Evolutionary conservation across 331 rosid genomes (phyloP).

Genomic region (Pyracantha coccinea): DNA sequence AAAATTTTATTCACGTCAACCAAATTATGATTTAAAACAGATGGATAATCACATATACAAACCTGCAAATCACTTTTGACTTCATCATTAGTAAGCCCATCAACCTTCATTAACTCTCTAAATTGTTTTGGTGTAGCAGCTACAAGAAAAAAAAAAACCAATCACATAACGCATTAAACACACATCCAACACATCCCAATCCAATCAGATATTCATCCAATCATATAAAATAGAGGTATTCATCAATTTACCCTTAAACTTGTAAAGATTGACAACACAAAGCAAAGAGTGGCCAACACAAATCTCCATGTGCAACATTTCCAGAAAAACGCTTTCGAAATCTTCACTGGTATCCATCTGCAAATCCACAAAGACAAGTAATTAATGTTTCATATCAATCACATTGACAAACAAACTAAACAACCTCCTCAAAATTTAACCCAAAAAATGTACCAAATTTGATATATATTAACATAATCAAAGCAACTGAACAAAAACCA

Average conservation of each 20-base stretch:
- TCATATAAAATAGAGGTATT: neutral
- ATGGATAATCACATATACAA: neutral
- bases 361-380: neutral
- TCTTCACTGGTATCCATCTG: slow-evolving; percentile 3
- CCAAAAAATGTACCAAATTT: too few species aligned
- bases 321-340: too few species aligned
- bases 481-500: too few species aligned
- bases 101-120: slow-evolving; percentile 83
- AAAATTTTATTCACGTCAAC: neutral
- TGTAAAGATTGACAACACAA: too few species aligned
- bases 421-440: neutral
- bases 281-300: too few species aligned
- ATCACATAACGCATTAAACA: too few species aligned
- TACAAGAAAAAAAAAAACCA: too few species aligned
- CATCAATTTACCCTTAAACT: too few species aligned
- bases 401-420: neutral
- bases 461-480: too few species aligned
- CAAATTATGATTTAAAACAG: neutral
- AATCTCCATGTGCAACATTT: too few species aligned
- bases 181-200: neutral
- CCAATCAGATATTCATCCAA: neutral
- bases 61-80: slow-evolving; percentile 98
- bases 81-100: slow-evolving; percentile 92
- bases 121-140: too few species aligned
- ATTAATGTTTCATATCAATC: neutral